Evolutionary conservation across 129 eudicot genomes (phyloP).

Genomic region (Ambrosia trifida): DNA sequence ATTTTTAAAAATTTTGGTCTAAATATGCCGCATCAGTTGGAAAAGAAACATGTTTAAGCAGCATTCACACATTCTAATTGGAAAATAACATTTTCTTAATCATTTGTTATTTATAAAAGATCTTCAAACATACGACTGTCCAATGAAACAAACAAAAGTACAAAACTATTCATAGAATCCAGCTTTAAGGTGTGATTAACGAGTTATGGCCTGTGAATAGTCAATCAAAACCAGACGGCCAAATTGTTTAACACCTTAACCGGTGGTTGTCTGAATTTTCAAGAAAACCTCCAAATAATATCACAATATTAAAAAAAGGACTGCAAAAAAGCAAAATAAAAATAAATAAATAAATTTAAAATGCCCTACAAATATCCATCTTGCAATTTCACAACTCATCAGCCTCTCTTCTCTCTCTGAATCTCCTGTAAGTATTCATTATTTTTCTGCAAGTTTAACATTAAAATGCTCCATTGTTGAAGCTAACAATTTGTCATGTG

Average conservation of each 20-base stretch:
- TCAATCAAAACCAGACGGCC: conserved; percentile 12
- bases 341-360: background rate
- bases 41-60: background rate
- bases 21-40: too few relatives aligned
- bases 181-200: background rate
- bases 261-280: background rate
- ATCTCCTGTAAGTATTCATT: too few relatives aligned
- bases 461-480: too few relatives aligned
- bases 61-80: background rate
- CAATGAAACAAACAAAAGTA: background rate
- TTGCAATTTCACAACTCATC: background rate
- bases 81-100: background rate
- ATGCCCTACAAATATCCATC: conserved; percentile 27
- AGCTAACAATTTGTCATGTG: too few relatives aligned
- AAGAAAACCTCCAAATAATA: conserved; percentile 16
- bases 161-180: background rate
- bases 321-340: background rate
- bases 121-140: background rate
- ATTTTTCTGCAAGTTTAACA: too few relatives aligned
- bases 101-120: background rate
- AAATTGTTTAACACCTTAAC: conserved; percentile 6
- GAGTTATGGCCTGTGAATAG: background rate
- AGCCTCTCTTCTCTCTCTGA: too few relatives aligned
- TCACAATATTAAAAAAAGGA: background rate
- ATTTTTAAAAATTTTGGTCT: too few relatives aligned